Base-by-base conservation (phyloP, 345 rosid species). In the Camelina sativa region DNA sequence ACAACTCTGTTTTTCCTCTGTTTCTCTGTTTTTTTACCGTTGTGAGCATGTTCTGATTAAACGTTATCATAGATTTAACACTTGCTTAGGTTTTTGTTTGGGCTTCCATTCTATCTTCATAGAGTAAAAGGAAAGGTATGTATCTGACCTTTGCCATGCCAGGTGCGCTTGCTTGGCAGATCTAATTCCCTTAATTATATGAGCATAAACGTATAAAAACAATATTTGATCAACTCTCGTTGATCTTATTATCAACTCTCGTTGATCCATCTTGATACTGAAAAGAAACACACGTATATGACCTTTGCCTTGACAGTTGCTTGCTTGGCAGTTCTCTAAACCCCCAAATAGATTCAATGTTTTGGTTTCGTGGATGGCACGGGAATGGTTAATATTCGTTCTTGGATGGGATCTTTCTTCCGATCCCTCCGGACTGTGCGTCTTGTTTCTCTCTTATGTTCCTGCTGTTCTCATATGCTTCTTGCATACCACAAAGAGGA, bases 81-180 rank as follows among this genome's bases (percentile, higher is more conserved):
- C 28, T 25, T 25, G 28, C 28, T 25, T 25, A 25, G 3, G 44
- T 40, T 38, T 13, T 4, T 43, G 48, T 43, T 13, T 44, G 48
- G 2, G 16, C 48, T 44, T 44, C 7, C 48, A 44, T 5, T 13
- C 16, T 44, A 25, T 25, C 28, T 25, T 25, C 28, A 25, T 25
- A 13, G 13, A 1, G 11, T 5, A 44, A 44, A 4, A 44, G 16
- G 16, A 7, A 13, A 16, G 48, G 2, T 0, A 11, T 40, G 44
- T 40, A 40, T 40, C 13, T 19, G 11, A 48, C 25, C 55, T 4
- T 9, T 19, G 28, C 55, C 55, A 50, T 50, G 55, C 17, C 25
- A 50, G 55, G 55, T 50, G 55, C 13, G 55, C 55, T 51, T 51
- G 7, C 55, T 51, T 19, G 55, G 55, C 55, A 51, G 55, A 28